A percentile compares a stretch with the other conserved stretches of the same genome.
Evolutionary conservation across 495 filamentous ascomycete genomes (phyloP).

Genomic region (Lasiosphaeriaceae sp.): DNA sequence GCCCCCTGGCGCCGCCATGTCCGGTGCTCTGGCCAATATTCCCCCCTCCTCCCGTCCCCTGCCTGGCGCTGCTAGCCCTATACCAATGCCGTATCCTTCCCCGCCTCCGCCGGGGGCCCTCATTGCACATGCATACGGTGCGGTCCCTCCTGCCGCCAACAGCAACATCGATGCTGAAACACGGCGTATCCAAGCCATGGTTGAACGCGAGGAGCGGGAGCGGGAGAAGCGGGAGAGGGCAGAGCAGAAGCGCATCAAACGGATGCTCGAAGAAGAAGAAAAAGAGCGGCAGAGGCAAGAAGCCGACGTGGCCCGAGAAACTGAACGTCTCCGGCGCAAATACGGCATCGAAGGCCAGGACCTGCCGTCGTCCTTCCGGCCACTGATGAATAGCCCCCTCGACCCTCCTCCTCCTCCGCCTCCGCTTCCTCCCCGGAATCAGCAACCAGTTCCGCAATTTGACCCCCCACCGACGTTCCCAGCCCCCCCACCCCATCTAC

Average conservation of each 20-base stretch:
- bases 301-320: conserved; percentile 77
- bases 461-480: conserved; percentile 3
- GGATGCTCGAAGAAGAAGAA: conserved; percentile 76
- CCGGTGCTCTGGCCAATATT: conserved; percentile 21
- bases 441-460: neutral
- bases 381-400: conserved; percentile 1
- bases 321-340: conserved; percentile 67
- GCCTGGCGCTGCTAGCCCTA: neutral
- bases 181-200: conserved; percentile 54
- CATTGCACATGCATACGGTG: conserved; percentile 32
- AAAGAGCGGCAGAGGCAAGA: conserved; percentile 61
- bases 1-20: conserved; percentile 24
- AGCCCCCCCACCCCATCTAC: conserved; percentile 1
- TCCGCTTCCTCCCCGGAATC: conserved; percentile 17
- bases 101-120: conserved; percentile 11
- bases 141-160: conserved; percentile 52
- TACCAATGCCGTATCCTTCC: neutral
- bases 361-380: conserved; percentile 20
- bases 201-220: conserved; percentile 49
- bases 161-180: conserved; percentile 62
- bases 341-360: conserved; percentile 59
- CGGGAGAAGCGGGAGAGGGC: conserved; percentile 50
- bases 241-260: conserved; percentile 67
- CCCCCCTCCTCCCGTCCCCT: neutral
- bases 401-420: conserved; percentile 11